Percentiles rank a stretch among this genome's conserved stretches.
phyloP scores from a whole-genome alignment of 2,329 filamentous ascomycete species.

The Cladosporium halotolerans region DNA sequence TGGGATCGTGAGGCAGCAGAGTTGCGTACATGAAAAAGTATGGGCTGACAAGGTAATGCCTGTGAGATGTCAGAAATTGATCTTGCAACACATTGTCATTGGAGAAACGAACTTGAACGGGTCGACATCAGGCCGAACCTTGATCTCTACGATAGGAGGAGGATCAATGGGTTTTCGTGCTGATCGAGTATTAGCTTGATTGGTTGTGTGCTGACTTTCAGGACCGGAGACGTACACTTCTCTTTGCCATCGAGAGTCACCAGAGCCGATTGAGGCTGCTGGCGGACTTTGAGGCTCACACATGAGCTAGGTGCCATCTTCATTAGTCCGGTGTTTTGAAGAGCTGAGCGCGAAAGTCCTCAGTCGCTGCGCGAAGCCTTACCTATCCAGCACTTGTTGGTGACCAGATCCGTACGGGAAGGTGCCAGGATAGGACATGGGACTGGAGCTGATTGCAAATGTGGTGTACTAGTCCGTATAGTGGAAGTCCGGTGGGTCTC shows the following conservation, averaged over 20 bases:
- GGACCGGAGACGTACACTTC: conserved; percentile 50
- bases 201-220: background rate
- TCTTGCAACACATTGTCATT: background rate
- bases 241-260: conserved; percentile 64
- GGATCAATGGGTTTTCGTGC: conserved; percentile 85
- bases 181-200: conserved; percentile 29
- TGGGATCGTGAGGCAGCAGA: conserved; percentile 33
- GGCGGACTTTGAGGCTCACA: conserved; percentile 54
- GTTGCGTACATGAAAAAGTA: conserved; percentile 58
- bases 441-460: conserved; percentile 1
- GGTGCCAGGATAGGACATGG: conserved; percentile 14
- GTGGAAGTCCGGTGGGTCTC: conserved; percentile 1
- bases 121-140: conserved; percentile 45
- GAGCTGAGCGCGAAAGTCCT: conserved; percentile 1
- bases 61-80: conserved; percentile 23
- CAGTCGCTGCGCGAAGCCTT: conserved; percentile 8
- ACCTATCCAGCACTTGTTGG: conserved; percentile 14
- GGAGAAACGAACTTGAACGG: conserved; percentile 6
- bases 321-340: conserved; percentile 10
- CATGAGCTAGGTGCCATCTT: conserved; percentile 12
- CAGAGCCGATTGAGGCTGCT: conserved; percentile 61
- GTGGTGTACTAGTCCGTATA: background rate
- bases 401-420: conserved; percentile 13
- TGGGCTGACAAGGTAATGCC: conserved; percentile 58
- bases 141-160: conserved; percentile 73